Evolutionary conservation across 495 filamentous ascomycete genomes (phyloP).

Genomic region (Tuber brumale): DNA sequence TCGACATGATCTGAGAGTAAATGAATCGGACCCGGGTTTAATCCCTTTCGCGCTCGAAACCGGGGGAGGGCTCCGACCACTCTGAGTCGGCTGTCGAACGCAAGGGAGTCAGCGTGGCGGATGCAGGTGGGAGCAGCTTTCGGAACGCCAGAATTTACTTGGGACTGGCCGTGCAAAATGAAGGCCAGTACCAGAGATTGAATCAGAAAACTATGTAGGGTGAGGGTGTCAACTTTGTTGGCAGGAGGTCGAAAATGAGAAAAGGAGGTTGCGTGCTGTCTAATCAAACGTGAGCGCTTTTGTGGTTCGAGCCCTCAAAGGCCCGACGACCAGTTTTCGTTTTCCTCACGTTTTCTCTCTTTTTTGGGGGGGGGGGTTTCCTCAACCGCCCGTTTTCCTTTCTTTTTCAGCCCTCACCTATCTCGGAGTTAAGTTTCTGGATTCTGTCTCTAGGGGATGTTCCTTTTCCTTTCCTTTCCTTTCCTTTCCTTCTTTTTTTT

Average conservation of each 20-base stretch:
- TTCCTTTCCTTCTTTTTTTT: too few species aligned
- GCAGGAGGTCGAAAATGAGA: neutral
- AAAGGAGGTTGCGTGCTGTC: neutral
- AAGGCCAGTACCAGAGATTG: constrained; percentile 30
- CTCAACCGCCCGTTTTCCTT: neutral
- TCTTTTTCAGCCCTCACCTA: neutral
- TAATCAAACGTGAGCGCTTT: neutral
- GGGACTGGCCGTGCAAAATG: constrained; percentile 23
- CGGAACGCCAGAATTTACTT: constrained; percentile 32
- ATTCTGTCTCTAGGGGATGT: constrained; percentile 2
- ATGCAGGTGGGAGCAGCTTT: constrained; percentile 35
- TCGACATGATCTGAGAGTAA: constrained; percentile 27
- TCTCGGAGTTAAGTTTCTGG: neutral
- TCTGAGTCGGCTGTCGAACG: constrained; percentile 34
- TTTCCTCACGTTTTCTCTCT: neutral
- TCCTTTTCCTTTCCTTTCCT: constrained; percentile 10
- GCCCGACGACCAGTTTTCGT: neutral
- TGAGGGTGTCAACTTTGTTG: constrained; percentile 19
- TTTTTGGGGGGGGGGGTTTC: neutral
- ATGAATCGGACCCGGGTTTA: constrained; percentile 31
- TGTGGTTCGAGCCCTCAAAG: neutral
- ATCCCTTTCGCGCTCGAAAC: constrained; percentile 21
- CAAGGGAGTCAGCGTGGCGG: constrained; percentile 39
- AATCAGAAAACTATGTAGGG: constrained; percentile 24
- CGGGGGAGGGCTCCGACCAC: constrained; percentile 25